phyloP scores from a whole-genome alignment of 2,329 filamentous ascomycete genomes.

The Calonectria henricotiae region DNA sequence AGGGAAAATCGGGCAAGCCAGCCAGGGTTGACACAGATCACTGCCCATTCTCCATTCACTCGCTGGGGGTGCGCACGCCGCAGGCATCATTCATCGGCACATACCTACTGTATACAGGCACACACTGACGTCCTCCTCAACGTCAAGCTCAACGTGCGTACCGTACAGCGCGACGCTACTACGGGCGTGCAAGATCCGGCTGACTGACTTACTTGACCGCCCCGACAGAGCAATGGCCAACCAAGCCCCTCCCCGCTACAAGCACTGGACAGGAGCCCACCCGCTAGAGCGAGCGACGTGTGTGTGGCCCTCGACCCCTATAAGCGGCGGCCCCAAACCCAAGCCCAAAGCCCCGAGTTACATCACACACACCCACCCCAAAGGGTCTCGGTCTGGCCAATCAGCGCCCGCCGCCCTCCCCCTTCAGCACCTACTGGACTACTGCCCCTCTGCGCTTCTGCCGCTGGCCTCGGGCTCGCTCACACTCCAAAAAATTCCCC shows the following conservation, averaged over 20 bases:
- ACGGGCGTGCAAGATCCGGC: neutral
- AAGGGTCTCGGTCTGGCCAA: neutral
- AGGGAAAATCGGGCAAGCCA: neutral
- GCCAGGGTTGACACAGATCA: neutral
- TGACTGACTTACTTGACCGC: conserved; percentile 38
- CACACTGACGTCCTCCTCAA: neutral
- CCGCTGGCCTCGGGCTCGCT: conserved; percentile 34
- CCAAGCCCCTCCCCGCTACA: neutral
- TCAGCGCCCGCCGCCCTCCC: conserved; percentile 5
- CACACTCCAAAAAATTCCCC: conserved; percentile 44
- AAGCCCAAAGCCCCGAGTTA: conserved; percentile 43
- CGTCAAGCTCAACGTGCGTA: neutral
- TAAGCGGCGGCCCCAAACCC: conserved; percentile 31
- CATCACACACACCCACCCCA: conserved; percentile 44
- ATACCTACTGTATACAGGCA: neutral
- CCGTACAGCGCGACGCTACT: neutral
- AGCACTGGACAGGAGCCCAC: conserved; percentile 1
- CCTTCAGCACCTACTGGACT: conserved; percentile 34
- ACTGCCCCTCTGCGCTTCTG: conserved; percentile 45
- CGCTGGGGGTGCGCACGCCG: neutral
- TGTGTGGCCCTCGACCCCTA: conserved; percentile 24
- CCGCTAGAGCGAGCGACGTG: neutral
- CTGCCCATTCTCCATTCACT: neutral
- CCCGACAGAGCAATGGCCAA: conserved; percentile 35
- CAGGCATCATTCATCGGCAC: no score